phyloP scores from a whole-genome alignment of 495 filamentous ascomycete genomes.

The Bacidia rubella region DNA sequence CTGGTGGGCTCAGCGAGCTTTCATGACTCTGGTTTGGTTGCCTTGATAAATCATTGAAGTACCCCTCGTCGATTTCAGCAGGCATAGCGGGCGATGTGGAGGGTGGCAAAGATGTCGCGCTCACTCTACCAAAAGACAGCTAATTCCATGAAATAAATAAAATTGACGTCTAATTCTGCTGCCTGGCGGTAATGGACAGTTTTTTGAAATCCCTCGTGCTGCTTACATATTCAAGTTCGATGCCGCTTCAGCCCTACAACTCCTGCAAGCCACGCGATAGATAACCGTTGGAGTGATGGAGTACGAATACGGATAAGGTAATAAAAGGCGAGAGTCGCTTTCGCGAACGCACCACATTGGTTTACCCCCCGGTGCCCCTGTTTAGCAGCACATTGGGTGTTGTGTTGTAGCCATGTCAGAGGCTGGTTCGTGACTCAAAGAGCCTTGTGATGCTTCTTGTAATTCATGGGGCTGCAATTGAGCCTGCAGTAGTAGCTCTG shows the following conservation, averaged over 20 bases:
- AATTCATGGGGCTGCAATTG: no score
- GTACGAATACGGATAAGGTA: neutral
- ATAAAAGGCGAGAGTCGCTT: neutral
- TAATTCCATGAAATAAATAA: no score
- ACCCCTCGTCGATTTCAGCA: slow-evolving; percentile 22
- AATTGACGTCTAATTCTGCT: neutral
- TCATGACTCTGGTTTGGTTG: slow-evolving; percentile 23
- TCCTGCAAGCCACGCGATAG: neutral
- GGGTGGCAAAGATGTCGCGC: no score
- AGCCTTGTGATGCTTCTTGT: neutral
- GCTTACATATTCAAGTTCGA: neutral
- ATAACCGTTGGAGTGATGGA: neutral
- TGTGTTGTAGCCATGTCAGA: no score
- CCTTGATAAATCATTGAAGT: slow-evolving; percentile 44
- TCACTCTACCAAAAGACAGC: no score
- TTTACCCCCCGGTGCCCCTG: neutral
- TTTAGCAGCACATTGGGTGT: no score
- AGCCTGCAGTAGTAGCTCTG: no score
- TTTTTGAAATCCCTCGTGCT: no score
- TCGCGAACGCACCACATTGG: neutral
- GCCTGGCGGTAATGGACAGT: neutral
- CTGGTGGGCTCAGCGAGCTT: slow-evolving; percentile 19
- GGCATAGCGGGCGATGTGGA: neutral
- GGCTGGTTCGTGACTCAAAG: neutral
- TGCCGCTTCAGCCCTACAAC: neutral